Base-by-base conservation (phyloP, 768 basidiomycete genomes). In the Rhodotorula graminis region DNA sequence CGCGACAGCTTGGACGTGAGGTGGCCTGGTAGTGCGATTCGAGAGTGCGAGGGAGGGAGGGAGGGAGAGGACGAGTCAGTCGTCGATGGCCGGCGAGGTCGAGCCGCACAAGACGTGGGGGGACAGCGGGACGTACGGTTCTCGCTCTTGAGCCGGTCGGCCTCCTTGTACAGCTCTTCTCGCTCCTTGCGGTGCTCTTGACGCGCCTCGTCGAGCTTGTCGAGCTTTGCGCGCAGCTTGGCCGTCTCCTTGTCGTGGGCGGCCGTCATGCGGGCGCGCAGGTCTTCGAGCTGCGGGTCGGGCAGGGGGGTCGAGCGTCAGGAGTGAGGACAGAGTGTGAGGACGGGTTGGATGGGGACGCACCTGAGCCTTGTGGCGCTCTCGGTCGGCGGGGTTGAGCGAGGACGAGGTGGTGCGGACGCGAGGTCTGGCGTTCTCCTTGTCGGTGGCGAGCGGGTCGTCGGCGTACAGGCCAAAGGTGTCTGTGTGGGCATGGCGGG, bases 311-410 rank as follows among this genome's bases (percentile, higher is more conserved):
- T 8, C 37, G 27, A 42, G 19, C 21, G 50, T 31, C 33, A 12
- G 7, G 7, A 29, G 11, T 29, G 10, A 27, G 18, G 29, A 19
- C 21, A 6, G 29, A 3, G 42, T 23, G 33, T n/a, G n/a, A n/a
- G n/a, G n/a, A n/a, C n/a, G n/a, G n/a, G n/a, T n/a, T n/a, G 9
- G 29, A 44, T 25, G 21, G 27, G 8, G 49, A 47, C 65, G 53
- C 10, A 64, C 73, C 61, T 74, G 65, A 33, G 61, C 65, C 65
- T 57, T 70, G 61, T 69, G 65, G 27, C 73, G 73, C 21, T 74
- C 73, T 25, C 60, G 47, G 16, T 67, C 69, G 1, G 29, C 62
- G 0, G 37, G 21, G 2, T 6, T 21, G 37, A 49, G 52, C 8
- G 49, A 47, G 58, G 44, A 21, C 19, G 63, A 46, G 44, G 63